A percentile compares a stretch with the other conserved stretches of the same genome.
Evolutionary conservation across 495 filamentous ascomycete species (phyloP).

Genomic region (Haplographium delicatum): DNA sequence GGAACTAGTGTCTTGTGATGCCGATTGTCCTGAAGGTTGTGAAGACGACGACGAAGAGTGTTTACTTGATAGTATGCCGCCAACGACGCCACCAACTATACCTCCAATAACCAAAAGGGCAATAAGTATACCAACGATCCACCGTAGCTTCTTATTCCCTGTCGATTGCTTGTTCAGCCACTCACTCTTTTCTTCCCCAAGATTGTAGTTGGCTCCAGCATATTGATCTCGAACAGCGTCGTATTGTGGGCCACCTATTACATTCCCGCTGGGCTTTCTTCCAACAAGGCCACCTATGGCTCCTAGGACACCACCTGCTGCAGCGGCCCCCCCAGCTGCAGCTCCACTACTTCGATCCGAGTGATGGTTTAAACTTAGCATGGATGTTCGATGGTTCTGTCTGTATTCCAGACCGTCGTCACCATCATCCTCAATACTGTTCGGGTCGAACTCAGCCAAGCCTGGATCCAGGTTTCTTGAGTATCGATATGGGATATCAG

Average conservation of each 20-base stretch:
- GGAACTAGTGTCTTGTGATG: slow-evolving; percentile 36
- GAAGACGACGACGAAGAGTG: slow-evolving; percentile 19
- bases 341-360: slow-evolving; percentile 24
- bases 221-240: slow-evolving; percentile 16
- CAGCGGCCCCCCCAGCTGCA: slow-evolving; percentile 37
- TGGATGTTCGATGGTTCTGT: slow-evolving; percentile 40
- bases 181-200: slow-evolving; percentile 24
- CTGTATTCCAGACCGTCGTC: slow-evolving; percentile 68
- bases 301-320: slow-evolving; percentile 49
- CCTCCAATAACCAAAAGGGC: slow-evolving; percentile 60
- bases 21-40: slow-evolving; percentile 13
- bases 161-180: slow-evolving; percentile 43
- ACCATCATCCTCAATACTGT: slow-evolving; percentile 77
- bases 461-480: slow-evolving; percentile 52
- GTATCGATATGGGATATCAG: slow-evolving; percentile 39
- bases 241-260: slow-evolving; percentile 17
- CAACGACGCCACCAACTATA: slow-evolving; percentile 74
- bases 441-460: slow-evolving; percentile 62
- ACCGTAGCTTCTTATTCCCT: slow-evolving; percentile 62
- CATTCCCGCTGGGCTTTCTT: slow-evolving; percentile 23
- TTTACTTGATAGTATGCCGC: slow-evolving; percentile 51
- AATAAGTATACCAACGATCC: slow-evolving; percentile 60
- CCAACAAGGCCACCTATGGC: slow-evolving; percentile 39
- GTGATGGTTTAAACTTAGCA: slow-evolving; percentile 45
- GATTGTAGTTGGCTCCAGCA: slow-evolving; percentile 12